Conservation (phyloP, 768 basidiomycete species). For the Boletus coccyginus region DNA sequence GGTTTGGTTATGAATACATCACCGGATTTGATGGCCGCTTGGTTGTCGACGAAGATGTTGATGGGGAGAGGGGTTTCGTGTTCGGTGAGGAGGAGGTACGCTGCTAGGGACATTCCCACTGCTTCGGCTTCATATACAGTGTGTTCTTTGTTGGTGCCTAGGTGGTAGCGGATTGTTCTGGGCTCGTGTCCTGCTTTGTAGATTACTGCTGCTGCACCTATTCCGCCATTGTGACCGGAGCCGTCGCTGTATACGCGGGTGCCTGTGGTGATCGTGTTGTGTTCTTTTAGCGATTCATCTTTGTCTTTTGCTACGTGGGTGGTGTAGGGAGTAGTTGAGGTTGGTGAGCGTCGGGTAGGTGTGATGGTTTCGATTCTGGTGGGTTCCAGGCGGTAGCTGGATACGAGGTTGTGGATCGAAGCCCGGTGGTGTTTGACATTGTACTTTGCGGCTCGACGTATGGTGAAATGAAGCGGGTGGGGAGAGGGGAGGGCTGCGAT, state of each 20-base stretch:
- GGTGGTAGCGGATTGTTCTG: neutral
- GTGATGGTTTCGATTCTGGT: no score
- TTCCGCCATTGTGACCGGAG: neutral
- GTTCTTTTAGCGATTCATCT: no score
- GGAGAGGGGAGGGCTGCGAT: no score
- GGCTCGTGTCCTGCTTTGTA: neutral
- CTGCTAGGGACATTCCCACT: neutral
- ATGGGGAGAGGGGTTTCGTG: neutral
- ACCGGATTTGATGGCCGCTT: constrained; percentile 1
- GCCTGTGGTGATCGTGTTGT: no score
- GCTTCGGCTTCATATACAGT: neutral
- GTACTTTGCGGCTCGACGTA: no score
- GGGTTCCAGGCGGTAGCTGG: no score
- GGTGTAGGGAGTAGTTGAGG: no score
- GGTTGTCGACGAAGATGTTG: neutral
- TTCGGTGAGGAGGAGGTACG: neutral
- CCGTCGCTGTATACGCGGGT: neutral
- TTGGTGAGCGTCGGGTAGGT: no score
- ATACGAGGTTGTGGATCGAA: no score
- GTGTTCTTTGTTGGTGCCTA: neutral
- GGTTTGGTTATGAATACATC: neutral
- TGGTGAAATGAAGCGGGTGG: no score
- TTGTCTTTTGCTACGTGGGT: no score
- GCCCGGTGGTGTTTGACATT: no score
- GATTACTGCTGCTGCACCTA: neutral